A percentile compares a stretch with the other conserved stretches of the same genome.
phyloP scores from a whole-genome alignment of 441 rosid genomes.

The Corymbia citriodora region DNA sequence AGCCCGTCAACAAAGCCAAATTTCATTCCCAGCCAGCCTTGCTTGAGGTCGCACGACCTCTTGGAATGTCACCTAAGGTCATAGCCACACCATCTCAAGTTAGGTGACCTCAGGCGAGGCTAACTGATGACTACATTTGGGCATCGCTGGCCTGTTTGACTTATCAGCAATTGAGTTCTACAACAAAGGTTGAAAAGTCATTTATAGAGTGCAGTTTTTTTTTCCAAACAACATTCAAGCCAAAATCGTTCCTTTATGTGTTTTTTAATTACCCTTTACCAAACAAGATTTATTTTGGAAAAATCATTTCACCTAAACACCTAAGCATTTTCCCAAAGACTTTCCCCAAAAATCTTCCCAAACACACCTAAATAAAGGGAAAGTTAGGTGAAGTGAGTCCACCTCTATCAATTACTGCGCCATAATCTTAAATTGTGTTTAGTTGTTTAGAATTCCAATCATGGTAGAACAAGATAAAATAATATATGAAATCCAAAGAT shows the following conservation, averaged over 20 bases:
- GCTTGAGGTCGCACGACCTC: fast-evolving
- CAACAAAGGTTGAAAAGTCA: too few relatives aligned
- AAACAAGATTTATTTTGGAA: too few relatives aligned
- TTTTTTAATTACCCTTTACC: too few relatives aligned
- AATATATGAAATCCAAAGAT: neutral
- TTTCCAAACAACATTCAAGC: too few relatives aligned
- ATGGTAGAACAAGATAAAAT: neutral
- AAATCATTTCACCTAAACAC: too few relatives aligned
- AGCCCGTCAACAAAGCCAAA: fast-evolving
- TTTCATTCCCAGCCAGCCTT: fast-evolving
- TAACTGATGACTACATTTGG: too few relatives aligned
- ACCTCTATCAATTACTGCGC: fast-evolving
- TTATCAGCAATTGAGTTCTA: fast-evolving
- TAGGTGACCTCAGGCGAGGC: fast-evolving
- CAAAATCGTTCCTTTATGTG: too few relatives aligned
- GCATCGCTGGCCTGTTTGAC: fast-evolving
- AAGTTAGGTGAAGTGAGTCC: neutral
- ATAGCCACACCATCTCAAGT: too few relatives aligned
- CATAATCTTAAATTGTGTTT: neutral
- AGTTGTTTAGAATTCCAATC: neutral
- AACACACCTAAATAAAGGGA: neutral
- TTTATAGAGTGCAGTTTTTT: too few relatives aligned
- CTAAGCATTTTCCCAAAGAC: too few relatives aligned
- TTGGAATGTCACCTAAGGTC: fast-evolving
- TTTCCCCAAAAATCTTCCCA: neutral